Evolutionary conservation across 208 protist genomes (phyloP), one percentile per base, ranked within the genome.

Genomic region (Leishmania mexicana): DNA sequence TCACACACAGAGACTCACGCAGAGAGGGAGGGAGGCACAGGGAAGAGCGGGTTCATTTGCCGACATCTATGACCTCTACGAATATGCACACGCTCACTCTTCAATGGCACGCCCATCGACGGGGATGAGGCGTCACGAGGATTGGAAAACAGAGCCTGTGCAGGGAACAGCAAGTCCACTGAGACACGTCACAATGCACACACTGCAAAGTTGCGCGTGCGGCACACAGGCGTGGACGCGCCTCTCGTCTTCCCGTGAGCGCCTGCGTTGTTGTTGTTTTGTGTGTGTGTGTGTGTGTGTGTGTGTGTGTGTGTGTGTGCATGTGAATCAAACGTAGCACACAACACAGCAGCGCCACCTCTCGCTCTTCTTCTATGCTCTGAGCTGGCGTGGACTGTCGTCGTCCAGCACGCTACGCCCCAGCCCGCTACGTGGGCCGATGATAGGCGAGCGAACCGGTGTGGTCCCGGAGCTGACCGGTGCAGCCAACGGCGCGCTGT

Each of bases 391-490:
- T 6, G 78, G 78, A 21, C 60, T 81, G 51, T 81, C 75, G 38
- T 82, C 78, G 17, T 76, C 82, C 15, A 76, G 38, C n/a, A 85
- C 19, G 24, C 78, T 81, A 13, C 78, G 78, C 5, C 76, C 82
- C 15, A 54, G 54, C n/a, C 78, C 74, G 54, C 57, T 73, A n/a
- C 75, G 67, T 67, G 70, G 75, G 40, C 73, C 75, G 19, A 64
- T 62, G 4, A 76, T 75, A 17, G 78, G 62, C 31, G 73, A 81
- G 62, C 84, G 84, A 2, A 70, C 67, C n/a, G 84, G 84, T 21
- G 77, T 88, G 67, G 79, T 77, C 24, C 76, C 77, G 71, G 58
- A 76, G 76, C 80, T 84, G 21, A 53, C 70, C 60, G 80, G 75
- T 51, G 72, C 72, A 24, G 72, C 51, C 72, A 81, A 35, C 11